Base-by-base conservation (phyloP, 495 filamentous ascomycete species). In the Cryomyces antarcticus region DNA sequence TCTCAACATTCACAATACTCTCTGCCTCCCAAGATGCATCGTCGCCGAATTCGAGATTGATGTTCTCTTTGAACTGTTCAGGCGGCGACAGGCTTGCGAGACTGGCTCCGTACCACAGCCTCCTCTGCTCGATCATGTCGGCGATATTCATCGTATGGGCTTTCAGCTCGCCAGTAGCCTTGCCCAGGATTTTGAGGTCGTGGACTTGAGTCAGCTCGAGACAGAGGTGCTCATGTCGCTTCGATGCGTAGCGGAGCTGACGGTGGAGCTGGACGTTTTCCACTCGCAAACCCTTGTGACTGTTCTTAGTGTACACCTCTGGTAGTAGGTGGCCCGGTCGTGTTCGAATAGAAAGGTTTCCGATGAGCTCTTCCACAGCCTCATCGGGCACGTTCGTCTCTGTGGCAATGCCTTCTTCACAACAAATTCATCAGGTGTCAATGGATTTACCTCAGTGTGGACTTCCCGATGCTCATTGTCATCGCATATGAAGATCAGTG, bases 91-190 rank as follows among this genome's bases (percentile, higher is more conserved):
- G 46, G 31, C 58, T 64, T 30, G 57, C 44, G 5, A 70, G 35
- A 7, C 57, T 61, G 9, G 57, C 60, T 38, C 63, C 57, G 51
- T 63, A 70, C 67, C 68, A 72, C 5, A 62, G 46, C n/a, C 56
- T 51, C 6, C 58, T 53, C 4, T 49, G 46, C 4, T 46, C 45
- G 10, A 55, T 43, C 62, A 66, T 65, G 3, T 57, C 52, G 1
- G 57, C 39, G 7, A 41, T 33, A 1, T 46, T 45, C 1, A 38
- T 31, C 5, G 41, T 34, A 30, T 12, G 7, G 45, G 11, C 10
- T 4, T 10, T 7, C 4, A 31, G 24, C 4, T 12, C 5, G 29
- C 52, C 46, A 3, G 39, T 34, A 10, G 47, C 28, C 29, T 52
- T 33, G 12, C 33, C 41, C 1, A 50, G 50, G 7, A 52, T 35